Conservation (phyloP, 2,329 filamentous ascomycete genomes). For the Pseudogymnoascus sp. region DNA sequence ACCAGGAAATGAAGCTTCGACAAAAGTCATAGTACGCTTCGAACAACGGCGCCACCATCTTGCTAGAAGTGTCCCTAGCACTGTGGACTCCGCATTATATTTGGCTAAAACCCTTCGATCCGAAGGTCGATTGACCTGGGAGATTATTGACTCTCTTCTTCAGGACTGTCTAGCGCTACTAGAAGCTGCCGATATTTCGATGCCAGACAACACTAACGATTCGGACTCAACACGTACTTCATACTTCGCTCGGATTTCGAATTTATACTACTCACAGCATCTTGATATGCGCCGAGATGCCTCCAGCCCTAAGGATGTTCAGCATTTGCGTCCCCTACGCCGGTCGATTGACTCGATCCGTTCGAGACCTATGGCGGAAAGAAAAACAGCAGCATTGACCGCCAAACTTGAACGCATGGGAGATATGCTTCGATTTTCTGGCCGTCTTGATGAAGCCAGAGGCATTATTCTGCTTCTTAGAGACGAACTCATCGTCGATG, state of each 20-base stretch:
- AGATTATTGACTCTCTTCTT: slow-evolving; percentile 46
- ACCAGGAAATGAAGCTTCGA: slow-evolving; percentile 40
- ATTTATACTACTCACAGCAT: slow-evolving; percentile 61
- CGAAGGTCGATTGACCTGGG: slow-evolving; percentile 41
- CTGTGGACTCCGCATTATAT: slow-evolving; percentile 53
- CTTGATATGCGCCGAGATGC: slow-evolving; percentile 40
- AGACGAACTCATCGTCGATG: slow-evolving; percentile 50
- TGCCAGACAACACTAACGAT: background rate
- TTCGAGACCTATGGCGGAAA: slow-evolving; percentile 44
- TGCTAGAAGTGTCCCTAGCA: slow-evolving; percentile 43
- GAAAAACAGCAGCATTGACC: slow-evolving; percentile 49
- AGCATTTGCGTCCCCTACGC: slow-evolving; percentile 48
- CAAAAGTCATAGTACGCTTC: slow-evolving; percentile 52
- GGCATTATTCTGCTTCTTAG: slow-evolving; percentile 53
- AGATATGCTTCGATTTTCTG: slow-evolving; percentile 47
- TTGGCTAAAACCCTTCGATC: slow-evolving; percentile 46
- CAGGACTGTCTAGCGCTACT: slow-evolving; percentile 48
- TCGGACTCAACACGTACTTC: slow-evolving; percentile 30
- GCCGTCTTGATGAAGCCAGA: slow-evolving; percentile 48
- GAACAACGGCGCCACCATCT: slow-evolving; percentile 46
- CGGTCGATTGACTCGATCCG: slow-evolving; percentile 57
- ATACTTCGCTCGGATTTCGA: slow-evolving; percentile 59
- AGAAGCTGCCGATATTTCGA: slow-evolving; percentile 38
- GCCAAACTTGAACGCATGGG: slow-evolving; percentile 61
- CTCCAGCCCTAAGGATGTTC: slow-evolving; percentile 33